Evolutionary conservation across 1,284 basidiomycete genomes (phyloP).

Genomic region (Microbotryomycetes sp.): DNA sequence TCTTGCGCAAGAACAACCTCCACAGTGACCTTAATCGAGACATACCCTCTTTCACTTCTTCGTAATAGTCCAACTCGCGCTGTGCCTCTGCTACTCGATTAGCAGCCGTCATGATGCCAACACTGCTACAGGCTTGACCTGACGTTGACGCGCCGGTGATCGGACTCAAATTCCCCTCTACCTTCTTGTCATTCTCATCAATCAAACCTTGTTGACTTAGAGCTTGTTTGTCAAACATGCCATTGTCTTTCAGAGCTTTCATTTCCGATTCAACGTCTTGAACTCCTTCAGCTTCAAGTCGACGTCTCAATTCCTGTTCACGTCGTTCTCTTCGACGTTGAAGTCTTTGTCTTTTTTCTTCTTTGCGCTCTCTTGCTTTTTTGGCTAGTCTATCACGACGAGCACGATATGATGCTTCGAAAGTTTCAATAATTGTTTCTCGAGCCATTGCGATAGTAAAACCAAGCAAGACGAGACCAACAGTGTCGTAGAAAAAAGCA

Average conservation of each 20-base stretch:
- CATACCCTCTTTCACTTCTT: background rate
- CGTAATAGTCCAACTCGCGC: background rate
- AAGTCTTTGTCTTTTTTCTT: constrained; percentile 3
- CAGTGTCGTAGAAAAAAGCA: constrained; percentile 37
- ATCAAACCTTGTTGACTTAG: background rate
- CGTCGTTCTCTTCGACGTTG: constrained; percentile 7
- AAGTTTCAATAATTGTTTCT: constrained; percentile 60
- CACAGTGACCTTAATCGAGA: background rate
- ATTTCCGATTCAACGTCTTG: background rate
- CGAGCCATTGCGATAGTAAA: constrained; percentile 60
- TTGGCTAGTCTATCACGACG: constrained; percentile 45
- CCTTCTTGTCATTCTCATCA: background rate
- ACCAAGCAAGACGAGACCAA: constrained; percentile 45
- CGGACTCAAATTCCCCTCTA: background rate
- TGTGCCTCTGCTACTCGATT: background rate
- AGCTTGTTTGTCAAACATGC: background rate
- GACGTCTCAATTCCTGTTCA: constrained; percentile 38
- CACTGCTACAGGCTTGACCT: background rate
- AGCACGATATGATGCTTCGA: constrained; percentile 41
- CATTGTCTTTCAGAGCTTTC: background rate
- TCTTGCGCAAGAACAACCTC: background rate
- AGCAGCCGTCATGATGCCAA: background rate
- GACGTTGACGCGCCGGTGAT: no score
- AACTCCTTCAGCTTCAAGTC: background rate
- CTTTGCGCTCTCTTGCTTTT: constrained; percentile 14